Base-by-base conservation (phyloP, 441 rosid species). In the Melastoma candidum region DNA sequence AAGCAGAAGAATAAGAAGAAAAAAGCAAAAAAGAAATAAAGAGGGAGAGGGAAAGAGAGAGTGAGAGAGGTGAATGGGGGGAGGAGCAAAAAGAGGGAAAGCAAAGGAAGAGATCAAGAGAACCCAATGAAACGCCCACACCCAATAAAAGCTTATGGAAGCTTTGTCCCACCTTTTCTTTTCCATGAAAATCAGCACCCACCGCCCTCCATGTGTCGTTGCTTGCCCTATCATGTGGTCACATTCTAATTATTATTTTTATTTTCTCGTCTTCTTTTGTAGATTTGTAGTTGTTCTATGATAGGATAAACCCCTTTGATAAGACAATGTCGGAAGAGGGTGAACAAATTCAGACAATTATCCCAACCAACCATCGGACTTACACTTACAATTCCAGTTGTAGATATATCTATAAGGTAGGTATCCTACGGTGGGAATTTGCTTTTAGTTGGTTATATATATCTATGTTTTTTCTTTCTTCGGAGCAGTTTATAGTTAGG, bases 111-210 rank as follows among this genome's bases (percentile, higher is more conserved):
- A 57, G 59, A 71, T 64, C 22, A 74, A 79, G 74, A 71, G 77
- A 79, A 71, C 74, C 59, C 69, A 75, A 76, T 67, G 77, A 70
- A 56, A 46, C n/a, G 8, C 41, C 41, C 41, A 32, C 41, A 32
- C 78, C 71, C 71, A 74, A 54, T 62, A 62, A 79, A 74, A 17
- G 22, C 55, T 51, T 71, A 61, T 32, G 8, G 41, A 32, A 32
- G 41, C 7, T 4, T 32, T 3, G 8, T 32, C 41, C 8, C 8
- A 4, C 7, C 8, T 4, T 4, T 32, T 32, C 8, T 53, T 67
- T 58, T 74, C 83, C 92, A 84, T 80, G 78, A 83, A 83, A 90
- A 85, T 82, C 84, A 76, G 71, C 83, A 73, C 81, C 76, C 44
- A 45, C 71, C 69, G 5, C 3, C 36, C 36, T 6, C 36, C 36